Evolutionary conservation across 192 early-diverging fungal genomes (phyloP), one percentile per base, ranked within the genome.

Genomic region (Linnemannia zychae): DNA sequence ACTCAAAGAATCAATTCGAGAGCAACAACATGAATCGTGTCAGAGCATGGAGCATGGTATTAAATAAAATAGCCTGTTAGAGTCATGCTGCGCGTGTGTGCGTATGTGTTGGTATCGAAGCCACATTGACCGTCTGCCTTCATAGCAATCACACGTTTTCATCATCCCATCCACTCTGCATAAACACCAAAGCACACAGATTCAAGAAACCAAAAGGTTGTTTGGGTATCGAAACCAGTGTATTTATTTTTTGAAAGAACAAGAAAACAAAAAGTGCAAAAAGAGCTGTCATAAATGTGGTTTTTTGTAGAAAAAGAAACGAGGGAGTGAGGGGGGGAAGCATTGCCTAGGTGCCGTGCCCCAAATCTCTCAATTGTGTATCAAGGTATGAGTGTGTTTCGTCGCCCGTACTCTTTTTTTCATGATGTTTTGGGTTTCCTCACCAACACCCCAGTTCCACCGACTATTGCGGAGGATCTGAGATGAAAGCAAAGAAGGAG

Each of bases 371-470:
- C 57, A 22, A 53, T 53, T 44, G 40, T 44, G 40, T 44, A 44
- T 44, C 40, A 44, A 44, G 28, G 57, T 63, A 24, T 60, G 52
- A 31, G 28, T 31, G 24, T 24, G 57, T 63, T 80, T 80, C 50
- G 78, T 74, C 78, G 44, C 63, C 71, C 72, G 63, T 80, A 80
- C 78, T 74, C 46, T 80, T 80, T 80, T 80, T 80, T 80, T 74
- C 65, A 50, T 73, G 60, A 68, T 67, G 18, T 80, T 80, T 80
- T 68, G 69, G 18, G 36, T 69, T 40, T 33, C 38, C 17, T 20
- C 1, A 17, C 18, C 33, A 69, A 34, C 67, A 36, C 67, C 67
- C 1, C n/a, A 0, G 15, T 20, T 34, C 67, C 18, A 40, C 36
- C 34, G n/a, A 40, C 6, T 40, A 69, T 34, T 24, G 36, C 6